phyloP scores from a whole-genome alignment of 257 asterid genomes.

The Solanum lignicaule region DNA sequence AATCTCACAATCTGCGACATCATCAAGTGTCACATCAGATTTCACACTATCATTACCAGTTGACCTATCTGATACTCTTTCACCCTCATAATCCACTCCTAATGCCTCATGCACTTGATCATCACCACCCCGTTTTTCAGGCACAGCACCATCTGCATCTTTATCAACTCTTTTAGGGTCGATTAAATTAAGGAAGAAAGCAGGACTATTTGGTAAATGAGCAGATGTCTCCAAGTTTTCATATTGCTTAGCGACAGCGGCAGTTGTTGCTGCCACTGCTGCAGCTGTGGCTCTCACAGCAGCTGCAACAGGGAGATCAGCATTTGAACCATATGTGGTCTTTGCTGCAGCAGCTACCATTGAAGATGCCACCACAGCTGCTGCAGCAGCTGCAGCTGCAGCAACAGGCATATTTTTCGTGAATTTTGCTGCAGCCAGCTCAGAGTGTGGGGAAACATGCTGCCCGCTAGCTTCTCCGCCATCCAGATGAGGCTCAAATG shows the following conservation, averaged over 20 bases:
- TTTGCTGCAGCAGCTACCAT: constrained; percentile 84
- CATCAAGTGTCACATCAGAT: constrained; percentile 75
- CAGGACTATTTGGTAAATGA: constrained; percentile 39
- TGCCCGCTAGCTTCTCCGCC: constrained; percentile 25
- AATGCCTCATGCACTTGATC: constrained; percentile 22
- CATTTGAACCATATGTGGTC: constrained; percentile 29
- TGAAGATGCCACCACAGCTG: constrained; percentile 91
- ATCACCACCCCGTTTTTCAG: constrained; percentile 40
- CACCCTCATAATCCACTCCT: constrained; percentile 45
- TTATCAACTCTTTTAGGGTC: constrained; percentile 41
- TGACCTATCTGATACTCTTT: constrained; percentile 80
- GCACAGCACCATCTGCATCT: constrained; percentile 27
- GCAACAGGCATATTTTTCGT: constrained; percentile 61
- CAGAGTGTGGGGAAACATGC: constrained; percentile 29
- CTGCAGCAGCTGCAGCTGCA: constrained; percentile 84
- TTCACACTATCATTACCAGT: constrained; percentile 61
- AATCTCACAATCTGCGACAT: constrained; percentile 94
- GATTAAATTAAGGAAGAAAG: constrained; percentile 15
- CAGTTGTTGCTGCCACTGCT: constrained; percentile 79
- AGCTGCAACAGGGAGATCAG: constrained; percentile 83
- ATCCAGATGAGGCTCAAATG: constrained; percentile 19
- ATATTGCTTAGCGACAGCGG: constrained; percentile 69
- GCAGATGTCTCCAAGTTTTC: constrained; percentile 45
- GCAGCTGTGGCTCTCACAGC: constrained; percentile 93
- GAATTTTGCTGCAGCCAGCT: constrained; percentile 29